Evolutionary conservation across 805 yeast species (phyloP).

Genomic region (Saturnispora quitensis): DNA sequence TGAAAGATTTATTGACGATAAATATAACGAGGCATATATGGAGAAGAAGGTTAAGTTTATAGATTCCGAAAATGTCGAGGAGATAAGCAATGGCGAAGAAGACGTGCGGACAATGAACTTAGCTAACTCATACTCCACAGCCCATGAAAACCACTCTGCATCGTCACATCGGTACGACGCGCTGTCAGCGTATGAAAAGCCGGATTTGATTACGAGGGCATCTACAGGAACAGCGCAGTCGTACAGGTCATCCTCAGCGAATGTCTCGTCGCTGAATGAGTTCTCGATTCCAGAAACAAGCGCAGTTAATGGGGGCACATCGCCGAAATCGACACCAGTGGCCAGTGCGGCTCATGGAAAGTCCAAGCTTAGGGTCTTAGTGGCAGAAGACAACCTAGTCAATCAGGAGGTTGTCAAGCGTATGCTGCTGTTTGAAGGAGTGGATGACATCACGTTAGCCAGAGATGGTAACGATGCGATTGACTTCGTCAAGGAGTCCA

Average conservation of each 20-base stretch:
- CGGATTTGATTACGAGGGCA: conserved; percentile 35
- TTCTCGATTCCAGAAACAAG: background rate
- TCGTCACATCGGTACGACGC: background rate
- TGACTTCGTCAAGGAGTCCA: conserved; percentile 45
- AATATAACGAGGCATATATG: conserved; percentile 48
- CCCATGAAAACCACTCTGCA: background rate
- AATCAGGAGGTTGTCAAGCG: conserved; percentile 90
- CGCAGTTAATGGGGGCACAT: background rate
- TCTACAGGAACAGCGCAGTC: conserved; percentile 47
- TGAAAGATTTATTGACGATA: conserved; percentile 36
- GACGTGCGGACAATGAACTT: conserved; percentile 4
- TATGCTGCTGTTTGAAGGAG: conserved; percentile 81
- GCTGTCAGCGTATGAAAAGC: conserved; percentile 30
- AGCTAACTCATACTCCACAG: conserved; percentile 10
- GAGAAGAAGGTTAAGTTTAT: conserved; percentile 34
- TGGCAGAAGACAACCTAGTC: conserved; percentile 90
- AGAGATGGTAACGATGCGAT: conserved; percentile 90
- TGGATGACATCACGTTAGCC: conserved; percentile 62
- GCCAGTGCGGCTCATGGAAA: background rate
- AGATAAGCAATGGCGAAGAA: background rate
- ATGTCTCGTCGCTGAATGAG: background rate
- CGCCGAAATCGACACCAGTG: background rate
- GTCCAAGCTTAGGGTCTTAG: conserved; percentile 42
- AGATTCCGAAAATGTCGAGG: conserved; percentile 7
- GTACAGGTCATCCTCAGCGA: conserved; percentile 9